phyloP scores from a whole-genome alignment of 441 rosid species.

The Euphorbia celastroides region DNA sequence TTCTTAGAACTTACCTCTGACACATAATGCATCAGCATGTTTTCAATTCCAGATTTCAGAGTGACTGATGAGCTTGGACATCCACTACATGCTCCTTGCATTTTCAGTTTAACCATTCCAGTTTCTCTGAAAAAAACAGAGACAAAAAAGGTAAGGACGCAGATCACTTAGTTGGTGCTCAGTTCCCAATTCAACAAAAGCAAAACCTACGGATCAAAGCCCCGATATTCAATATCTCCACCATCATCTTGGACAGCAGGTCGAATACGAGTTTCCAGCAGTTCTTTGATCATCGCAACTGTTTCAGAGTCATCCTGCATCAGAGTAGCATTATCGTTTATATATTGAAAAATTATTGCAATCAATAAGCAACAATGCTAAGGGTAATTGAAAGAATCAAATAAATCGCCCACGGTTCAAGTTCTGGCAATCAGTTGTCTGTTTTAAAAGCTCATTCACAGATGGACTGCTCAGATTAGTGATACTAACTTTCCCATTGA shows the following conservation, averaged over 20 bases:
- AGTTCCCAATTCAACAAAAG: constrained; percentile 2
- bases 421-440: neutral
- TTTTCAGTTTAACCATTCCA: constrained; percentile 78
- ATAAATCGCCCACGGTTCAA: neutral
- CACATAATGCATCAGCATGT: constrained; percentile 97
- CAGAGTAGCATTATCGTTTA: neutral
- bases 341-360: neutral
- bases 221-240: constrained; percentile 87
- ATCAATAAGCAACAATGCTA: neutral
- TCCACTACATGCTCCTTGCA: constrained; percentile 99
- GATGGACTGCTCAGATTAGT: neutral
- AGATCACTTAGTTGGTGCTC: neutral
- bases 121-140: constrained; percentile 56
- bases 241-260: constrained; percentile 99
- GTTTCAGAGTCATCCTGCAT: constrained; percentile 92
- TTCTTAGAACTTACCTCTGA: constrained; percentile 68
- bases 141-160: constrained; percentile 1
- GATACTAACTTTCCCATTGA: neutral
- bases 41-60: constrained; percentile 92
- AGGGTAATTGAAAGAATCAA: neutral
- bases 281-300: constrained; percentile 96
- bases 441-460: neutral
- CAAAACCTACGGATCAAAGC: constrained; percentile 66
- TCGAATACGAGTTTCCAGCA: constrained; percentile 92
- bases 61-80: constrained; percentile 98